phyloP scores from a whole-genome alignment of 1,139 yeast species.

The Geotrichum klebahnii region DNA sequence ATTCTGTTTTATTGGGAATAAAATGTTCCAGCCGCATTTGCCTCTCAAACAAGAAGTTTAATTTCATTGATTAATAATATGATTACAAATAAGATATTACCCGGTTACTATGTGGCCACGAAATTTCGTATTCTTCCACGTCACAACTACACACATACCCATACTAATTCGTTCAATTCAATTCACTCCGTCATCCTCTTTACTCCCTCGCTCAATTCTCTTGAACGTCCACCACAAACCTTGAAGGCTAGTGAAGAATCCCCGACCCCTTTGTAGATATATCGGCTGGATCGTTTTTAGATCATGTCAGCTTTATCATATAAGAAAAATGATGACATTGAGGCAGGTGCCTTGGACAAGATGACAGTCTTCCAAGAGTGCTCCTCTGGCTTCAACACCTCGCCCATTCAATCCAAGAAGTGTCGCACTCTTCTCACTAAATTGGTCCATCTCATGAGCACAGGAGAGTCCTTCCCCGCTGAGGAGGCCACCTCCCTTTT shows the following conservation, averaged over 20 bases:
- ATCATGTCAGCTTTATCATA: constrained; percentile 74
- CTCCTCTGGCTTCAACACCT: constrained; percentile 84
- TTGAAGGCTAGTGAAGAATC: not conserved
- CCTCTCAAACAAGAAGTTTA: too few species aligned
- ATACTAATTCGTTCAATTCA: too few species aligned
- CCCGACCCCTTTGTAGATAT: not conserved
- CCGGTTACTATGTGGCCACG: too few species aligned
- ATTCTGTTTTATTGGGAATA: too few species aligned
- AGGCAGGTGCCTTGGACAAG: constrained; percentile 75
- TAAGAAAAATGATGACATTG: constrained; percentile 77
- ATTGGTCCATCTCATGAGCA: constrained; percentile 60
- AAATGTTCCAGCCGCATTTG: too few species aligned
- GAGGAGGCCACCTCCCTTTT: constrained; percentile 90
- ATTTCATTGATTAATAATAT: too few species aligned
- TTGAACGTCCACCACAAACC: not conserved
- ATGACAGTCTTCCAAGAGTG: constrained; percentile 98
- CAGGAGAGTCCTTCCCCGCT: constrained; percentile 83
- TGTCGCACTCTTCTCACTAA: constrained; percentile 76
- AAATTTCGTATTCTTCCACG: too few species aligned
- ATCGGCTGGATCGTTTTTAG: not conserved
- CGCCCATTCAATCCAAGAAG: constrained; percentile 83
- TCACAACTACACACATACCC: too few species aligned
- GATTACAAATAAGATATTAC: too few species aligned
- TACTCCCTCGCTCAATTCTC: too few species aligned
- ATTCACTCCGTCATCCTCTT: too few species aligned